phyloP scores from a whole-genome alignment of 2,329 filamentous ascomycete genomes.

The Massarina eburnea region DNA sequence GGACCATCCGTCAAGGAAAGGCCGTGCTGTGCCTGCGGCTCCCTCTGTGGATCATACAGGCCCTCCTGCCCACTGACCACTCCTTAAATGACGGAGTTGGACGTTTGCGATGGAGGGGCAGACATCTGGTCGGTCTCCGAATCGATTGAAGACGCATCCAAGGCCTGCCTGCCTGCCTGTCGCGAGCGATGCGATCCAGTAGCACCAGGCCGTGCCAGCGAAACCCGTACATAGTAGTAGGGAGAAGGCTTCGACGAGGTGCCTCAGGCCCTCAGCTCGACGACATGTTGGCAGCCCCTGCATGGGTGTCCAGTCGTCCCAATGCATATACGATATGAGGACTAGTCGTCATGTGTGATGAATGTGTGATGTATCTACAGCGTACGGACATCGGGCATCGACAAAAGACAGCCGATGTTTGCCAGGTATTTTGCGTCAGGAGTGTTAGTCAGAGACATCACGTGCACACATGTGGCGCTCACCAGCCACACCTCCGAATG shows the following conservation, averaged over 20 bases:
- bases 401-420: too few species aligned
- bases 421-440: too few species aligned
- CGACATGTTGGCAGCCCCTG: too few species aligned
- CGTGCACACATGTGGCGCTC: too few species aligned
- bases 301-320: too few species aligned
- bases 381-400: too few species aligned
- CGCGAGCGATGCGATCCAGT: background rate
- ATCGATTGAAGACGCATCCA: background rate
- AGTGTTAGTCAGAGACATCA: too few species aligned
- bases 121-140: background rate
- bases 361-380: too few species aligned
- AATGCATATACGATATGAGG: background rate
- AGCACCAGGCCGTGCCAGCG: background rate
- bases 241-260: too few species aligned
- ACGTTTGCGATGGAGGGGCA: background rate
- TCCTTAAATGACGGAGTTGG: slow-evolving; percentile 6
- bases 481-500: too few species aligned
- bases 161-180: background rate
- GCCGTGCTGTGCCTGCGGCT: slow-evolving; percentile 10
- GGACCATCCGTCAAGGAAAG: slow-evolving; percentile 9
- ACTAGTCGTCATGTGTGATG: background rate
- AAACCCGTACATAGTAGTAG: too few species aligned
- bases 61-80: slow-evolving; percentile 14
- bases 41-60: slow-evolving; percentile 4
- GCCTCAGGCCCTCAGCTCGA: background rate